Percentiles rank a stretch among this genome's conserved stretches.
Evolutionary conservation across 352 stramenopile species (phyloP).

Genomic region (Elongisporangium undulatum): DNA sequence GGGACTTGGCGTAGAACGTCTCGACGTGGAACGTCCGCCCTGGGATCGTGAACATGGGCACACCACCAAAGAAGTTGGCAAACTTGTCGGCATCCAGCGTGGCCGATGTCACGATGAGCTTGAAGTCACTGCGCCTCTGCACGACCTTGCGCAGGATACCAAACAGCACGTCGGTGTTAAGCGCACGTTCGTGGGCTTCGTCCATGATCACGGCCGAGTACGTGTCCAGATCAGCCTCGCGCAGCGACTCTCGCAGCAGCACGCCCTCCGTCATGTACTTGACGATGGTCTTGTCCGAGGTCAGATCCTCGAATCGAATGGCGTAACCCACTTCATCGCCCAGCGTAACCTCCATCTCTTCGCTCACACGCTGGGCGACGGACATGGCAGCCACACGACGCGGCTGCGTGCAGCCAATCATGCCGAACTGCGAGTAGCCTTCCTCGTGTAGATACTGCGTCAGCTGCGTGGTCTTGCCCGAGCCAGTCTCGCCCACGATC

Average conservation of each 20-base stretch:
- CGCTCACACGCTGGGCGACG: slow-evolving; percentile 97
- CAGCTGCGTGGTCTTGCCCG: slow-evolving; percentile 97
- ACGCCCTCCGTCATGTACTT: slow-evolving; percentile 97
- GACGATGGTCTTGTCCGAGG: slow-evolving; percentile 93
- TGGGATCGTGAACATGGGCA: slow-evolving; percentile 97
- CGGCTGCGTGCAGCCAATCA: slow-evolving; percentile 97
- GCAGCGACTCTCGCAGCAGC: slow-evolving; percentile 91
- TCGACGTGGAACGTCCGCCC: slow-evolving; percentile 84
- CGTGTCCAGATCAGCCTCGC: slow-evolving; percentile 80
- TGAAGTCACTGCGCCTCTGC: slow-evolving; percentile 86
- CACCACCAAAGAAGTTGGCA: slow-evolving; percentile 95
- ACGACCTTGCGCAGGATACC: slow-evolving; percentile 91
- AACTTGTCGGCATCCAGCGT: slow-evolving; percentile 98
- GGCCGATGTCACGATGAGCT: slow-evolving; percentile 92
- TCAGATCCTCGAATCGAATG: slow-evolving; percentile 95
- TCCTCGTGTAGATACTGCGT: slow-evolving; percentile 95
- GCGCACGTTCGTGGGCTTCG: slow-evolving; percentile 92
- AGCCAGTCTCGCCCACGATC: slow-evolving; percentile 98
- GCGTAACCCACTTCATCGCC: slow-evolving; percentile 90
- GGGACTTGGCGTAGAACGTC: slow-evolving; percentile 89
- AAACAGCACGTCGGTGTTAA: slow-evolving; percentile 95
- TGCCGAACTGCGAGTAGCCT: slow-evolving; percentile 85
- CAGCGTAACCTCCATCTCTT: slow-evolving; percentile 95
- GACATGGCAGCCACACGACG: slow-evolving; percentile 98
- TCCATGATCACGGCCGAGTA: slow-evolving; percentile 93